Evolutionary conservation across 192 early-diverging fungal species (phyloP).

Genomic region (Rhizophagus prolifer): DNA sequence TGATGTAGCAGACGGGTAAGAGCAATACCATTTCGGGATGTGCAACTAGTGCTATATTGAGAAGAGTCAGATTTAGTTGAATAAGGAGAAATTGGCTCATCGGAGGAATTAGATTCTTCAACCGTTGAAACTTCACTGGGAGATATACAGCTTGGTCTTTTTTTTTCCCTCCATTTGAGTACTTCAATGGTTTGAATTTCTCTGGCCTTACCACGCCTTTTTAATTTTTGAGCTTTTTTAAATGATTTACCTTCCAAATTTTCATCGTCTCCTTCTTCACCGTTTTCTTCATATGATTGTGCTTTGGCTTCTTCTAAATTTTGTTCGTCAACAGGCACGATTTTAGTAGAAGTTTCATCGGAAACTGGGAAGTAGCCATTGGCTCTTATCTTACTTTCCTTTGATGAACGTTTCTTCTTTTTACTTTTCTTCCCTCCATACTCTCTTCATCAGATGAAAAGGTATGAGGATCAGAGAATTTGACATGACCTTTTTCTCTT

Average conservation of each 20-base stretch:
- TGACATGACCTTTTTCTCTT: no score
- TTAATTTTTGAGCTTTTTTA: slow-evolving; percentile 41
- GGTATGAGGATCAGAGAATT: no score
- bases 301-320: no score
- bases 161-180: slow-evolving; percentile 21
- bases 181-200: slow-evolving; percentile 30
- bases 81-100: slow-evolving; percentile 1
- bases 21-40: slow-evolving; percentile 26
- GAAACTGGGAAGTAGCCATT: slow-evolving; percentile 11
- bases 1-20: slow-evolving; percentile 50
- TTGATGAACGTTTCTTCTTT: no score
- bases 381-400: no score
- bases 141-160: neutral
- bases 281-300: no score
- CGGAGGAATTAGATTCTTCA: slow-evolving; percentile 23
- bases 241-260: neutral
- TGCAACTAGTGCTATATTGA: slow-evolving; percentile 22
- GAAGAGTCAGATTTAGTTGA: slow-evolving; percentile 17
- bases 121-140: slow-evolving; percentile 25
- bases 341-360: neutral
- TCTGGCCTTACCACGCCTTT: slow-evolving; percentile 34
- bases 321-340: neutral
- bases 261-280: no score
- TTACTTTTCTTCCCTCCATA: neutral
- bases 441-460: no score